Conservation (phyloP, 2,329 filamentous ascomycete species). For the Seiridium cupressi region DNA sequence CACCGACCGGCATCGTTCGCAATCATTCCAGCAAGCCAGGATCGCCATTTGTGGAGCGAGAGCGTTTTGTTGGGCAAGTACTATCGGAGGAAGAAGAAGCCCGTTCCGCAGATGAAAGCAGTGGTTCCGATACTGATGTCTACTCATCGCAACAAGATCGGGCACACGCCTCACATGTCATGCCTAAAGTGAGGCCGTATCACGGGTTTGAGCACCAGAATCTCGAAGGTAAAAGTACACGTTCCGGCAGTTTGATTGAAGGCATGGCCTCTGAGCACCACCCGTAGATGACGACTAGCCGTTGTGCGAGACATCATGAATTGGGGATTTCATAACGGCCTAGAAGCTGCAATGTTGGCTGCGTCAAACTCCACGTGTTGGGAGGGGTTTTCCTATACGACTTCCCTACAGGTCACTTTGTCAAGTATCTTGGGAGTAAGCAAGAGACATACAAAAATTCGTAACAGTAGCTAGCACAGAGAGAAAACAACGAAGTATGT, state of each 20-base stretch:
- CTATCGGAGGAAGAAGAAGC: slow-evolving; percentile 32
- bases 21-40: slow-evolving; percentile 16
- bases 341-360: too few relatives aligned
- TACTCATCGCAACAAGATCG: not conserved
- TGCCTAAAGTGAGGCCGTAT: slow-evolving; percentile 17
- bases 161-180: slow-evolving; percentile 1
- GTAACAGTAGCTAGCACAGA: too few relatives aligned
- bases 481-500: too few relatives aligned
- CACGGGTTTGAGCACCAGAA: slow-evolving; percentile 11
- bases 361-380: too few relatives aligned
- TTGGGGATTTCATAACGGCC: not conserved
- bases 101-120: not conserved
- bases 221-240: not conserved
- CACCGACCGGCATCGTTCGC: slow-evolving; percentile 17
- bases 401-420: too few relatives aligned
- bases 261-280: not conserved
- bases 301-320: not conserved
- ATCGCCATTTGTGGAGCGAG: slow-evolving; percentile 26
- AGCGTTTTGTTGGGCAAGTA: slow-evolving; percentile 35
- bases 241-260: not conserved
- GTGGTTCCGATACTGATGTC: not conserved
- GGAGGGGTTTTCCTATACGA: too few relatives aligned
- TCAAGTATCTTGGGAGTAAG: too few relatives aligned
- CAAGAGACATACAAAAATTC: too few relatives aligned
- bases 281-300: not conserved